Base-by-base conservation (phyloP, 768 basidiomycete species). In the Lepiota brunneoincarnata region DNA sequence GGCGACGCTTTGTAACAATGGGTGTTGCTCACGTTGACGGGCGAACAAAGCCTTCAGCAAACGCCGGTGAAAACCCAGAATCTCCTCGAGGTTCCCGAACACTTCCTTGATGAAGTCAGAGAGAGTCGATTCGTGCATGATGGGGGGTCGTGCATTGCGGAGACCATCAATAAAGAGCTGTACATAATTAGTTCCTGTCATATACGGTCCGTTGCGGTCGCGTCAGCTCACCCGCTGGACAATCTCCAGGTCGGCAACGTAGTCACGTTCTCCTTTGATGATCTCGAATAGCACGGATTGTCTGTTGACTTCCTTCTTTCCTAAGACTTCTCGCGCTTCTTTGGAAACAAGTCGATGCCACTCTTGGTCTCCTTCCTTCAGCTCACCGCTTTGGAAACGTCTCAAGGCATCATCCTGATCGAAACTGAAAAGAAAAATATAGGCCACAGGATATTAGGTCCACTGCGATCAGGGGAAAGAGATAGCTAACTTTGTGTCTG, bases 251-350 rank as follows among this genome's bases (percentile, higher is more conserved):
- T 98, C 96, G 26, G 79, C 68, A 10, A 93, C 87, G 66, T 97
- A 98, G 56, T 93, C 87, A 58, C 85, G 79, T 71, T 99, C 97
- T 0, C 88, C 85, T 67, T 91, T 87, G 69, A 98, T 86, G 20
- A 96, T 71, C 66, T 98, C 95, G 60, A 94, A 95, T 5, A 99
- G 78, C 36, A 85, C 82, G 21, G 84, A 89, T 67, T 98, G 94
- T 41, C 94, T 79, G 54, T 88, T 82, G 18, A 94, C 85, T 66
- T 97, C 93, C 46, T 80, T 68, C 64, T 86, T 83, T 21, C 86
- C 84, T 2, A 98, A 70, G 0, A 84, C 80, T 24, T 87, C 83
- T 14, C 79, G 74, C 0, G 93, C 83, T 61, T 82, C 82, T n/a
- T 72, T 62, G 1, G 92, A 86, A 1, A 95, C 88, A 6, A 93